Evolutionary conservation across 75 land plant genomes (phyloP).

Genomic region (Selaginella moellendorffii): DNA sequence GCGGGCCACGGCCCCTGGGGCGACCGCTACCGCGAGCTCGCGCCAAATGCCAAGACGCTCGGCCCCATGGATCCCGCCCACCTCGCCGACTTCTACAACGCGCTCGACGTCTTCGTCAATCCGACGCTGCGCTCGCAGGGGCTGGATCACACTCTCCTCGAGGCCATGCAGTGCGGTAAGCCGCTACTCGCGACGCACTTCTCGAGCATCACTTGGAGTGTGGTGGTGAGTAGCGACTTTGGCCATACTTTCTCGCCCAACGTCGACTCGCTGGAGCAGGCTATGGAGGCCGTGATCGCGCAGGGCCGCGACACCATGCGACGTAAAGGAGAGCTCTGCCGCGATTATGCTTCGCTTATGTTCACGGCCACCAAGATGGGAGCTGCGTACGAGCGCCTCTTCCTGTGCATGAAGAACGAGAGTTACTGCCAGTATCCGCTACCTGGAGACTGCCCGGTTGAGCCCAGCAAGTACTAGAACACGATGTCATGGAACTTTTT

Average conservation of each 20-base stretch:
- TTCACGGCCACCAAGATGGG: slow-evolving; percentile 62
- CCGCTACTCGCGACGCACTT: slow-evolving; percentile 55
- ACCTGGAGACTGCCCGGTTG: slow-evolving; percentile 6
- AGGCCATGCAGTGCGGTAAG: slow-evolving; percentile 74
- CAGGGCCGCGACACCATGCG: slow-evolving; percentile 30
- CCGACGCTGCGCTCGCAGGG: slow-evolving; percentile 70
- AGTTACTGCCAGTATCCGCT: slow-evolving; percentile 38
- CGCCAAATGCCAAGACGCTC: slow-evolving; percentile 21
- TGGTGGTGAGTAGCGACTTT: slow-evolving; percentile 40
- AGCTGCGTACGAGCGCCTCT: slow-evolving; percentile 53
- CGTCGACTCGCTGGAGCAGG: slow-evolving; percentile 34
- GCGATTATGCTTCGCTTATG: slow-evolving; percentile 34
- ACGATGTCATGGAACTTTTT: not conserved
- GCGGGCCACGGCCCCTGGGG: slow-evolving; percentile 76
- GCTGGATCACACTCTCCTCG: slow-evolving; percentile 62
- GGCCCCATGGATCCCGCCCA: slow-evolving; percentile 34
- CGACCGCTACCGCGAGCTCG: slow-evolving; percentile 41
- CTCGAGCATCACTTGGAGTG: slow-evolving; percentile 49
- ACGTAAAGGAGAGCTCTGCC: slow-evolving; percentile 33
- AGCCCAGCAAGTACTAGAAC: not conserved
- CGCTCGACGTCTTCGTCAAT: slow-evolving; percentile 58
- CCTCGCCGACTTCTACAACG: slow-evolving; percentile 45
- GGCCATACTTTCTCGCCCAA: slow-evolving; percentile 65
- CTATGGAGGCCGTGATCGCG: slow-evolving; percentile 26
- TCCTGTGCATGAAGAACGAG: slow-evolving; percentile 43